These are phyloP conservation scores for Colletotrichum filicis DNA, from an alignment of 2,329 filamentous ascomycete species.

Conservation along the genomic window DNA sequence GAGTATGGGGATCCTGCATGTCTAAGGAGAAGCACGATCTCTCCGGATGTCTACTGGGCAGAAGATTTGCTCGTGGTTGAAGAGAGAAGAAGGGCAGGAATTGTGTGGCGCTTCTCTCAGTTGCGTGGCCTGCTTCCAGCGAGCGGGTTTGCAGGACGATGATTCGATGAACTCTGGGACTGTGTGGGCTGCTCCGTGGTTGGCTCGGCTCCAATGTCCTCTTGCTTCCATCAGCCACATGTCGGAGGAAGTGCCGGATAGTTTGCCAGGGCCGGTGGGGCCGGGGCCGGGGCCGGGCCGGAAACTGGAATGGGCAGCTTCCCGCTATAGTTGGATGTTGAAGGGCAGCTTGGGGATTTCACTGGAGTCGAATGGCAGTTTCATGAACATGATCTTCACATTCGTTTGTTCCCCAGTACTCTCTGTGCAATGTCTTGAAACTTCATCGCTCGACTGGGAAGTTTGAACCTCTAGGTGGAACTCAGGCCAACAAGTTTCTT, in stretches of 20 bases:
- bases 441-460: too few species aligned
- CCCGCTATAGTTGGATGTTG: not conserved
- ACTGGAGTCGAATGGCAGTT: too few species aligned
- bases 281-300: not conserved
- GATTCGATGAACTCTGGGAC: not conserved
- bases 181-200: not conserved
- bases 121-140: not conserved
- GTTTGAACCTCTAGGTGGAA: too few species aligned
- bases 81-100: not conserved
- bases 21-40: too few species aligned
- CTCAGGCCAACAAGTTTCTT: too few species aligned
- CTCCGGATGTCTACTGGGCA: not conserved
- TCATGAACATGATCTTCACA: too few species aligned
- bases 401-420: too few species aligned
- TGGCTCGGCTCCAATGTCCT: slow-evolving; percentile 5
- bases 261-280: not conserved
- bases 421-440: too few species aligned
- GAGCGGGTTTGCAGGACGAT: not conserved
- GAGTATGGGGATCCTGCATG: not conserved
- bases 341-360: not conserved
- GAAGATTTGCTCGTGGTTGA: not conserved
- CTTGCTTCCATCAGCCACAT: not conserved
- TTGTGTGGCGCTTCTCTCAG: not conserved
- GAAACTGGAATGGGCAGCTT: not conserved
- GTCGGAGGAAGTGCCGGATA: not conserved